Evolutionary conservation across 2,329 filamentous ascomycete genomes (phyloP).

Genomic region (Diatrype stigma): DNA sequence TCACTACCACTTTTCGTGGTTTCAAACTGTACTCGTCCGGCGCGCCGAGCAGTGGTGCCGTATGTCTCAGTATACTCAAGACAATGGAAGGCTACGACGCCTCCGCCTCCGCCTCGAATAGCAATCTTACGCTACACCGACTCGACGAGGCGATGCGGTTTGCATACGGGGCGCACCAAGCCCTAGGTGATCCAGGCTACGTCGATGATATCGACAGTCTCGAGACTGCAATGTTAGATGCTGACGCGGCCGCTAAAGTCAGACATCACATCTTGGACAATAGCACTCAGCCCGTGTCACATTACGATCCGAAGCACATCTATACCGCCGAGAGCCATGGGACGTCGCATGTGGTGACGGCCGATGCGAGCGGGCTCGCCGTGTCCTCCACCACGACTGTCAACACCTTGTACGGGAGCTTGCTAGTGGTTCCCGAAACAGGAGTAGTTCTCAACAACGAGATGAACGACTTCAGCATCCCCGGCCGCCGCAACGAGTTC

Average conservation of each 20-base stretch:
- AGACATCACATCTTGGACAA: constrained; percentile 67
- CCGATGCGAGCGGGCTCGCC: constrained; percentile 69
- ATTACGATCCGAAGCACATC: constrained; percentile 67
- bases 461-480: constrained; percentile 83
- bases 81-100: constrained; percentile 71
- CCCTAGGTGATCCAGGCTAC: constrained; percentile 78
- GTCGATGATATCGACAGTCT: constrained; percentile 59
- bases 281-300: constrained; percentile 64
- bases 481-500: constrained; percentile 72
- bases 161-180: constrained; percentile 74
- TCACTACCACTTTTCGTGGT: constrained; percentile 63
- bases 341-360: constrained; percentile 68
- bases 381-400: constrained; percentile 82
- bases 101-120: constrained; percentile 50
- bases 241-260: constrained; percentile 54
- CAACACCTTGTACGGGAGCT: constrained; percentile 80
- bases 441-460: constrained; percentile 75
- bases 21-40: constrained; percentile 66
- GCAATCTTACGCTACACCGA: constrained; percentile 71
- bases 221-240: constrained; percentile 64
- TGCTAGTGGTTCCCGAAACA: constrained; percentile 73
- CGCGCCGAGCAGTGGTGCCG: constrained; percentile 73
- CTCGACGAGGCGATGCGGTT: constrained; percentile 88
- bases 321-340: constrained; percentile 68
- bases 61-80: constrained; percentile 74